Evolutionary conservation across 805 yeast species (phyloP).

Genomic region (Candida morakotiae): DNA sequence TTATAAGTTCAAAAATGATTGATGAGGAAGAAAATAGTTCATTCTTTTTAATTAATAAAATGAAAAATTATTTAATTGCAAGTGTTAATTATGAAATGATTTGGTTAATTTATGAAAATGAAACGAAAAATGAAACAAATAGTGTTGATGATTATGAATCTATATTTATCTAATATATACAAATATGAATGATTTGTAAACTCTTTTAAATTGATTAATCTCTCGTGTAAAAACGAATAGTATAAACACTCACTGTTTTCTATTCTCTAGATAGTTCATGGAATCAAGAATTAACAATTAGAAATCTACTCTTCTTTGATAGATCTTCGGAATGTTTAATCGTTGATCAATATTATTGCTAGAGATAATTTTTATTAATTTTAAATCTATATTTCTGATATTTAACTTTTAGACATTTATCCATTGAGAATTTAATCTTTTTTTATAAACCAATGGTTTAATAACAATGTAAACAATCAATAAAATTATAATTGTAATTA

Average conservation of each 20-base stretch:
- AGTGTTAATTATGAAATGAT: slow-evolving; percentile 36
- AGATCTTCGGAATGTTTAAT: too few species aligned
- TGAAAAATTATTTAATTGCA: slow-evolving; percentile 31
- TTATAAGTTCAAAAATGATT: slow-evolving; percentile 6
- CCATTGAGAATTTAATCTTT: slow-evolving; percentile 55
- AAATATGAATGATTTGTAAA: too few species aligned
- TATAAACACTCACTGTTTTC: too few species aligned
- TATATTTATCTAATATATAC: slow-evolving; percentile 11
- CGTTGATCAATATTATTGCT: too few species aligned
- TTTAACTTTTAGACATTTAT: slow-evolving; percentile 16
- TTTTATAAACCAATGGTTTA: slow-evolving; percentile 54
- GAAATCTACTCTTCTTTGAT: too few species aligned
- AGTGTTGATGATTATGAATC: slow-evolving; percentile 13
- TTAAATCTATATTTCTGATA: background rate
- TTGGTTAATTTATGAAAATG: slow-evolving; percentile 32
- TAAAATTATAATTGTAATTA: slow-evolving; percentile 55
- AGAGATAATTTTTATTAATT: too few species aligned
- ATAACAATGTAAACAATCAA: slow-evolving; percentile 42
- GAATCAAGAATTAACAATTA: too few species aligned
- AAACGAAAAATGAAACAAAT: slow-evolving; percentile 10
- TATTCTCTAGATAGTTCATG: background rate
- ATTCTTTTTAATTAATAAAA: slow-evolving; percentile 28
- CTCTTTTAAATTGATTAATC: too few species aligned
- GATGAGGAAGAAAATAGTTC: slow-evolving; percentile 7
- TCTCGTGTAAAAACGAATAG: too few species aligned